These are phyloP conservation scores for Phialemoniopsis sp. DNA, from an alignment of 2,329 filamentous ascomycete genomes.

Conservation along the genomic window DNA sequence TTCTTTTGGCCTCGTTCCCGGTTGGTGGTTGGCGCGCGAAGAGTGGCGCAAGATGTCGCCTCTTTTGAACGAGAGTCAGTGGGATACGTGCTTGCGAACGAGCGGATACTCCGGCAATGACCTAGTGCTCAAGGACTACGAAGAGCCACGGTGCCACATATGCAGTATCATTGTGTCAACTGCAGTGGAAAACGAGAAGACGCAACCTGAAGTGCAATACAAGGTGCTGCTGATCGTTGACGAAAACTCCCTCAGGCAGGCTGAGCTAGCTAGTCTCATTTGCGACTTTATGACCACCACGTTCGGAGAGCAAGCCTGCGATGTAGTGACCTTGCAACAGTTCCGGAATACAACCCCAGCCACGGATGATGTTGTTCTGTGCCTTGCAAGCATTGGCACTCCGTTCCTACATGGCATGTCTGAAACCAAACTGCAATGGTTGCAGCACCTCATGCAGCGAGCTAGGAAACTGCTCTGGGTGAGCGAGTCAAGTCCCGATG, in stretches of 20 bases:
- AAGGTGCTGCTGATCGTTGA: constrained; percentile 12
- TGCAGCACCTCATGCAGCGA: constrained; percentile 13
- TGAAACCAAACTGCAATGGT: constrained; percentile 11
- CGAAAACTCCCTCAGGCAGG: constrained; percentile 9
- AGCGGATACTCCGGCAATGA: constrained; percentile 18
- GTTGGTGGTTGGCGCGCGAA: constrained; percentile 26
- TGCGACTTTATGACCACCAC: constrained; percentile 1
- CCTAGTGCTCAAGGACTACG: constrained; percentile 13
- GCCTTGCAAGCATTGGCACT: constrained; percentile 13
- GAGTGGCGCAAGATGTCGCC: constrained; percentile 11
- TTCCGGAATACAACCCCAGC: constrained; percentile 1
- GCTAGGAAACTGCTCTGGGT: constrained; percentile 19
- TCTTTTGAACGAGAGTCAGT: constrained; percentile 10
- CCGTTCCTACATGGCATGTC: constrained; percentile 17
- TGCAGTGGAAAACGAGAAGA: constrained; percentile 5
- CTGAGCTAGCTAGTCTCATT: constrained; percentile 10
- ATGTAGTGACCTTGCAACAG: constrained; percentile 6
- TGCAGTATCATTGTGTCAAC: constrained; percentile 18
- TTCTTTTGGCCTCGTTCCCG: constrained; percentile 2
- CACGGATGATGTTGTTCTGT: constrained; percentile 15
- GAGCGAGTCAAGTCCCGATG: constrained; percentile 6
- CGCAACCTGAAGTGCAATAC: neutral
- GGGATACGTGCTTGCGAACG: constrained; percentile 10
- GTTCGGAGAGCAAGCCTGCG: constrained; percentile 3
- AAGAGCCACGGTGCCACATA: constrained; percentile 11